Conservation (phyloP, 371 early-diverging fungal genomes). For the Lichtheimia corymbifera region DNA sequence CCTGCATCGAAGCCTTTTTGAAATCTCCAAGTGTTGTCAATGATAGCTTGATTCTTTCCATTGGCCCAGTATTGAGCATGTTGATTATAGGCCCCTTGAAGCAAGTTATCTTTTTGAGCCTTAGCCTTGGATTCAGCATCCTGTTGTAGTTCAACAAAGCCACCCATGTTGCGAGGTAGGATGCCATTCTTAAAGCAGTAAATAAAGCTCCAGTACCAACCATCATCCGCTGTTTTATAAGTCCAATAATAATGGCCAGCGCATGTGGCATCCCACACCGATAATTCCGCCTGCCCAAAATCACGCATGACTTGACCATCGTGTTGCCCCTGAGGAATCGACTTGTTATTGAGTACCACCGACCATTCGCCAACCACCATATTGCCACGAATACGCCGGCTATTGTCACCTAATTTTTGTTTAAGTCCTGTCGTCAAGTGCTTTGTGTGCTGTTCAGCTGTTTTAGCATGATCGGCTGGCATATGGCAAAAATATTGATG, state of each 20-base stretch:
- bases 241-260: conserved; percentile 36
- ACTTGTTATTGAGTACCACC: conserved; percentile 24
- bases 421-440: conserved; percentile 13
- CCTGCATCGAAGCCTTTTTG: conserved; percentile 23
- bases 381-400: conserved; percentile 18
- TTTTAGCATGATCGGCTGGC: conserved; percentile 21
- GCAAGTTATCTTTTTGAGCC: not conserved
- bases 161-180: conserved; percentile 7
- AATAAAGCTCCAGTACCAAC: conserved; percentile 30
- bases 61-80: conserved; percentile 17
- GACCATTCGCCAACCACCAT: conserved; percentile 35
- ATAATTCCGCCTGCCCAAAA: conserved; percentile 19
- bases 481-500: conserved; percentile 36
- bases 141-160: conserved; percentile 1
- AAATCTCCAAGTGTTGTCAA: conserved; percentile 13
- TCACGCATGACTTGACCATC: conserved; percentile 22
- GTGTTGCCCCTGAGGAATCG: conserved; percentile 19
- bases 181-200: conserved; percentile 26
- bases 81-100: conserved; percentile 3
- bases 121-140: not conserved
- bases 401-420: conserved; percentile 2
- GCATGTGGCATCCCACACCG: conserved; percentile 19
- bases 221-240: conserved; percentile 32
- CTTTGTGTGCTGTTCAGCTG: conserved; percentile 22
- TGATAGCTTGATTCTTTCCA: conserved; percentile 1